Conservation (phyloP, 2,329 filamentous ascomycete species). For the Talaromyces amestolkiae region DNA sequence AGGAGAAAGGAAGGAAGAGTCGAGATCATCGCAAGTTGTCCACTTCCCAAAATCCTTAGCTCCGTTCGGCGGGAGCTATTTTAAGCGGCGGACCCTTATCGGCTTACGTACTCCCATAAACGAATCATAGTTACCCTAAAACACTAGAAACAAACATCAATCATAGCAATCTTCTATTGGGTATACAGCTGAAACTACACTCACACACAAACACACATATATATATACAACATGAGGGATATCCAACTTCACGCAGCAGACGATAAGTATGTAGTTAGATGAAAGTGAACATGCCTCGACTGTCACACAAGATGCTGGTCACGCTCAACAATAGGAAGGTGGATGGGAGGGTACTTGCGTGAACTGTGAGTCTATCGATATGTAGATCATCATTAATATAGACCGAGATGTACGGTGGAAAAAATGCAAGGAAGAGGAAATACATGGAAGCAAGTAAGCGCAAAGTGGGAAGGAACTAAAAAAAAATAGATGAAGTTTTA, state of each 20-base stretch:
- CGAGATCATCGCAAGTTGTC: slow-evolving; percentile 12
- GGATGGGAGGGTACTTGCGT: neutral
- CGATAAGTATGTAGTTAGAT: neutral
- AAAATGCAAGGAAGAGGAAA: slow-evolving; percentile 15
- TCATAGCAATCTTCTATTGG: slow-evolving; percentile 9
- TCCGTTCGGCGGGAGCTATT: slow-evolving; percentile 8
- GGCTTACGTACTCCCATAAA: neutral
- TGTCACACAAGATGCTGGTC: neutral
- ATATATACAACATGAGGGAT: slow-evolving; percentile 10
- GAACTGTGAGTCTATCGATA: slow-evolving; percentile 10
- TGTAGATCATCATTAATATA: slow-evolving; percentile 16
- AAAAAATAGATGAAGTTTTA: neutral
- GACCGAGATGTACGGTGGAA: slow-evolving; percentile 22
- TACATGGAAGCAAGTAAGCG: neutral
- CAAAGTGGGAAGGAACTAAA: neutral
- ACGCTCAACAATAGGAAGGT: neutral
- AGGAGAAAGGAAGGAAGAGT: neutral
- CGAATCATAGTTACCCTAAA: neutral
- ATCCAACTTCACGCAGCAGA: slow-evolving; percentile 11
- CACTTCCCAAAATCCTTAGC: slow-evolving; percentile 15
- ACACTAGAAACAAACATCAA: neutral
- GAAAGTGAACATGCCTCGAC: neutral
- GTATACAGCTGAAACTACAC: slow-evolving; percentile 15
- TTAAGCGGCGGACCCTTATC: slow-evolving; percentile 11
- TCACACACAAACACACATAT: slow-evolving; percentile 15